Base-by-base conservation (phyloP, 345 rosid genomes). In the Eucalyptus tenuipes region DNA sequence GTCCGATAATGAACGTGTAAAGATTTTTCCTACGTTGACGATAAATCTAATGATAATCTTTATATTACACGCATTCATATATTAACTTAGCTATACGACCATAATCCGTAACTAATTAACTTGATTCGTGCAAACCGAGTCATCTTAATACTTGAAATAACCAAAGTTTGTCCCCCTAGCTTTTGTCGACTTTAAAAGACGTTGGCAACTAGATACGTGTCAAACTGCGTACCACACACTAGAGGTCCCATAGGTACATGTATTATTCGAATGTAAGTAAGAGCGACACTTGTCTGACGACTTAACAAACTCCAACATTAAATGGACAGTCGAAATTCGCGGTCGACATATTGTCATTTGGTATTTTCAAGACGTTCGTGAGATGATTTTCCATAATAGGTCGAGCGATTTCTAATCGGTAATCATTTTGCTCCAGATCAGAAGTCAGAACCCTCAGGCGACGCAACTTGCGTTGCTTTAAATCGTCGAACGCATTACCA, bases 61-160 rank as follows among this genome's bases (percentile, higher is more conserved):
- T n/a, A 14, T 14, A 7, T 64, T 15, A 4, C 20, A 8, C 1
- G 20, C 3, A 20, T 64, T n/a, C 37, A 7, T 64, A 20, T 52
- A 18, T 64, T 64, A n/a, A 37, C 27, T 71, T 3, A 10, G 81
- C 10, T 11, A 18, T 42, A 18, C 13, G 13, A 10, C 45, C 27
- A 5, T 10, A 37, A 10, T 20, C 27, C 3, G 2, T 18, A 37
- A 71, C 14, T 37, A 4, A 18, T 71, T 17, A 5, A 37, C 45
- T 33, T 6, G 8, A 37, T 18, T 37, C 0, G 0, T 37, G 25
- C 25, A 37, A 18, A 71, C 10, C 0, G 13, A 37, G 15, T 37
- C 27, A 5, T 18, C 11, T 71, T 3, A 0, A 9, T 31, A 33
- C 2, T 71, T 18, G 9, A 18, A 20, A 71, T 33, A 37, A 10